These are phyloP conservation scores for Penicillium griseofulvum DNA, from an alignment of 2,329 filamentous ascomycete genomes.

Conservation along the genomic window DNA sequence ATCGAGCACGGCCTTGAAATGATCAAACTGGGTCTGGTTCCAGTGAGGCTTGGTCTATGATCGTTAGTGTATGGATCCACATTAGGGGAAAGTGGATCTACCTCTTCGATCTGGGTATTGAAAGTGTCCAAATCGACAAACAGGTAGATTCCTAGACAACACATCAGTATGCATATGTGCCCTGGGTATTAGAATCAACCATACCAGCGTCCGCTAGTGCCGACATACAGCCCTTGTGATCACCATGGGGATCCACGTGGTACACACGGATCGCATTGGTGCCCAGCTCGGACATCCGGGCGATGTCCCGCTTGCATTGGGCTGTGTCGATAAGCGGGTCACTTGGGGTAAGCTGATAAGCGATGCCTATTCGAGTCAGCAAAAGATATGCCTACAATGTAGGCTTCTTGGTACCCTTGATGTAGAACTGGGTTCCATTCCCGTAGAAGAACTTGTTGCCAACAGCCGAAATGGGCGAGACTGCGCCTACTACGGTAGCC, in stretches of 20 bases:
- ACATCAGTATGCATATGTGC: neutral
- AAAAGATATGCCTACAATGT: neutral
- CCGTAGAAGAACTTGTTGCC: slow-evolving; percentile 84
- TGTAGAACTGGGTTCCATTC: slow-evolving; percentile 77
- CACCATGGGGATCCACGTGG: slow-evolving; percentile 69
- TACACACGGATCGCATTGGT: slow-evolving; percentile 85
- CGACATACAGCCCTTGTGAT: slow-evolving; percentile 79
- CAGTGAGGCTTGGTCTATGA: slow-evolving; percentile 61
- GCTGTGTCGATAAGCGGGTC: slow-evolving; percentile 74
- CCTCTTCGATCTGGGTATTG: slow-evolving; percentile 44
- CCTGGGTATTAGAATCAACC: neutral
- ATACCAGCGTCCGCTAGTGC: slow-evolving; percentile 74
- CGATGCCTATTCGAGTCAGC: slow-evolving; percentile 58
- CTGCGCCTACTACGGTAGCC: slow-evolving; percentile 36
- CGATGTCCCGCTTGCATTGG: slow-evolving; percentile 73
- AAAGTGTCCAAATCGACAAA: slow-evolving; percentile 72
- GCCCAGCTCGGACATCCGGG: slow-evolving; percentile 75
- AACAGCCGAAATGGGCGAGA: slow-evolving; percentile 58
- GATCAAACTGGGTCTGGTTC: slow-evolving; percentile 68
- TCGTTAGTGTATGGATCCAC: slow-evolving; percentile 5
- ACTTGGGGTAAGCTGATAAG: slow-evolving; percentile 64
- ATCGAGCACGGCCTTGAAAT: slow-evolving; percentile 71
- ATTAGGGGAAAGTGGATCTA: slow-evolving; percentile 14
- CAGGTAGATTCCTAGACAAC: slow-evolving; percentile 58
- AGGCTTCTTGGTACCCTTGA: slow-evolving; percentile 63